These are phyloP conservation scores for Nitzschia putrida DNA, from an alignment of 108 stramenopile genomes.

Conservation along the genomic window DNA sequence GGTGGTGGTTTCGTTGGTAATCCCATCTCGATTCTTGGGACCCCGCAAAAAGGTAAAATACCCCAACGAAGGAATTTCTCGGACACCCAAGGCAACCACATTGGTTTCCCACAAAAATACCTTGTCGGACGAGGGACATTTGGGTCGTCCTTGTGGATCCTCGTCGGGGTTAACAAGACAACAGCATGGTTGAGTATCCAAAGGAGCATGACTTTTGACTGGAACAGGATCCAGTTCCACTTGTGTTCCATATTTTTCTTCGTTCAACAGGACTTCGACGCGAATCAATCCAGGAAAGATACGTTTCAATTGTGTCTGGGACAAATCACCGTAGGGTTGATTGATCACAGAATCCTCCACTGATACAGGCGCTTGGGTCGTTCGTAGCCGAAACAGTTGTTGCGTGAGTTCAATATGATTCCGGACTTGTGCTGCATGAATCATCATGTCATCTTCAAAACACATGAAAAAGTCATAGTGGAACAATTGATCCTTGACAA, in stretches of 20 bases:
- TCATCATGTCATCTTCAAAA: conserved; percentile 88
- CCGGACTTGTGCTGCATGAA: conserved; percentile 66
- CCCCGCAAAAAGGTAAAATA: conserved; percentile 56
- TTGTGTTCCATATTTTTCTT: conserved; percentile 41
- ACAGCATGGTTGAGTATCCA: conserved; percentile 61
- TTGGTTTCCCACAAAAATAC: conserved; percentile 77
- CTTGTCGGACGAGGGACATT: conserved; percentile 54
- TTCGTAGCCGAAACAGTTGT: conserved; percentile 49
- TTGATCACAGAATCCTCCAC: conserved; percentile 4
- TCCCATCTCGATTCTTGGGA: conserved; percentile 16
- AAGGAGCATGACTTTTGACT: conserved; percentile 20
- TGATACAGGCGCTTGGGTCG: conserved; percentile 48
- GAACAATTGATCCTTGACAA: conserved; percentile 70
- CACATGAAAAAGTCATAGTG: conserved; percentile 74
- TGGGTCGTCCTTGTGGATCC: conserved; percentile 27
- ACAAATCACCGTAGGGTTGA: conserved; percentile 44
- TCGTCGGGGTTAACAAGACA: conserved; percentile 37
- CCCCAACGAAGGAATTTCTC: conserved; percentile 60
- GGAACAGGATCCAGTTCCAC: conserved; percentile 56
- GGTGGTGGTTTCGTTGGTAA: conserved; percentile 18
- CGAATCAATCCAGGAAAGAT: conserved; percentile 74
- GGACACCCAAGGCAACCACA: conserved; percentile 67
- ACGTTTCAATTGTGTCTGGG: conserved; percentile 56
- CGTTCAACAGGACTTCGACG: conserved; percentile 67
- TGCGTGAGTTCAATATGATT: conserved; percentile 66